Base-by-base conservation (phyloP, 169 alveolate species). In the Cryptosporidium xiaoi region DNA sequence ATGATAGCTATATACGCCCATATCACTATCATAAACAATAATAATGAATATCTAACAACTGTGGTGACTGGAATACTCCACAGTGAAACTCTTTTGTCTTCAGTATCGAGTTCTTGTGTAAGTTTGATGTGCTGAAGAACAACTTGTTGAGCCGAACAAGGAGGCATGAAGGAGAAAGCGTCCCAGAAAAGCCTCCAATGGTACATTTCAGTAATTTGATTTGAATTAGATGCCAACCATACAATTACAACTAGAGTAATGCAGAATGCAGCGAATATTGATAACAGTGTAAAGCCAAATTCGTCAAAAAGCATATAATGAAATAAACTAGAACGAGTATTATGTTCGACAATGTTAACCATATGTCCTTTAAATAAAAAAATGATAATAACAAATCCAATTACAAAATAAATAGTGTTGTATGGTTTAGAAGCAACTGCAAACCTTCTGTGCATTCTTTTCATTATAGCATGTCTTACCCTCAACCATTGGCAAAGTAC, bases 401-500 rank as follows among this genome's bases (percentile, higher is more conserved):
- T 50, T 2, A 51, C 64, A 60, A 77, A 77, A 44, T 77, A 77
- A 20, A 77, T 40, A 8, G 56, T 40, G 27, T 77, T 77, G 60
- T 77, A 77, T 3, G 87, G 87, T 24, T 62, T 77, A 24, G 65
- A 58, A 13, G 87, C 77, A 18, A 77, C 87, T n/a, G 71, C 27
- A 40, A 40, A 77, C 36, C 87, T 77, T n/a, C 87, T 56, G n/a
- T 77, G 87, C 87, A 77, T 77, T 60, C 87, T 77, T 44, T 62
- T 77, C 87, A 77, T 77, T 51, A 77, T 77, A 29, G 87, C 87
- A 62, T 77, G 46, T 13, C 87, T 77, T 3, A 77, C 87, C 16
- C 87, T 58, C 7, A 77, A 58, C 87, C 87, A 77, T 15, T 77
- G 87, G n/a, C 87, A 77, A 27, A 77, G 87, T 10, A 77, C 87